Conservation (phyloP, 495 filamentous ascomycete genomes). For the Lepidopterella palustris region DNA sequence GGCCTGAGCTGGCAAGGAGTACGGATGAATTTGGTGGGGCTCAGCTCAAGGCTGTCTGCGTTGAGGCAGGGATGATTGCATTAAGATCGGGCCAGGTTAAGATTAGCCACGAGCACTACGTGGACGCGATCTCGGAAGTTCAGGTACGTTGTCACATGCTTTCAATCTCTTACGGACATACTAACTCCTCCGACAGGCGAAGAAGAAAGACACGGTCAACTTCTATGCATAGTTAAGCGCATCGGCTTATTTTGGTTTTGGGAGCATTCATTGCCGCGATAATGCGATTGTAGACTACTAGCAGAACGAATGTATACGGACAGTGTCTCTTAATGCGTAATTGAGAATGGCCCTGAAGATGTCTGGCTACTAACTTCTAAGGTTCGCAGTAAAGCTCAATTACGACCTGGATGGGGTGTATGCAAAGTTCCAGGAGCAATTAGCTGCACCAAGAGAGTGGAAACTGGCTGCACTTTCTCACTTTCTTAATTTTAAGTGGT, state of each 20-base stretch:
- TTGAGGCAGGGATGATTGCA: constrained; percentile 99
- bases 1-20: constrained; percentile 87
- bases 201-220: constrained; percentile 85
- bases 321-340: too few species aligned
- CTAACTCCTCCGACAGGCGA: constrained; percentile 42
- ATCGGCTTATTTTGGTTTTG: background rate
- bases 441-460: too few species aligned
- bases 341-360: too few species aligned
- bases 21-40: constrained; percentile 99
- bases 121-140: constrained; percentile 96
- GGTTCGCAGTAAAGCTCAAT: too few species aligned
- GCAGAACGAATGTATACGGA: too few species aligned
- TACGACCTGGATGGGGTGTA: too few species aligned
- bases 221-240: constrained; percentile 26
- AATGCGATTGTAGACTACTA: constrained; percentile 2
- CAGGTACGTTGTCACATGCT: constrained; percentile 43
- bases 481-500: too few species aligned
- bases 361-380: too few species aligned
- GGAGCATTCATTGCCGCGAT: constrained; percentile 5
- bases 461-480: too few species aligned
- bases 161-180: background rate
- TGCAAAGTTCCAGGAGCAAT: too few species aligned
- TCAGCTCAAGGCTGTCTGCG: constrained; percentile 95
- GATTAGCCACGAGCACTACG: constrained; percentile 97
- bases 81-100: constrained; percentile 85